Percentiles rank a stretch among this genome's conserved stretches.
Conservation (phyloP, 2,329 filamentous ascomycete species). For the Trematosphaeria pertusa region DNA sequence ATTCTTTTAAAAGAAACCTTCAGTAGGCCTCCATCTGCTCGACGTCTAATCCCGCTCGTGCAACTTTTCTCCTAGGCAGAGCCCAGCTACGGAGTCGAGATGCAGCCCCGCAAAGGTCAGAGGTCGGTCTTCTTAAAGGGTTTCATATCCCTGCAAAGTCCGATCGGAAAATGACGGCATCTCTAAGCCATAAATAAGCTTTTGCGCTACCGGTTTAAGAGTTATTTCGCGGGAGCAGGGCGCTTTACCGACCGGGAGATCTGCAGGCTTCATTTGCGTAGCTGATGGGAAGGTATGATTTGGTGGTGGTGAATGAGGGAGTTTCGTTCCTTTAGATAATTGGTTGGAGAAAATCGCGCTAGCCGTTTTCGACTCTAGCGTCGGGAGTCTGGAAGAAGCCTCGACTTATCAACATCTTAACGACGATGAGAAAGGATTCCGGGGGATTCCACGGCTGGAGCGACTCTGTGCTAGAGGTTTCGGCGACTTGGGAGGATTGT, state of each 20-base stretch:
- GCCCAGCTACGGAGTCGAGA: background rate
- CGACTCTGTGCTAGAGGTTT: too few species aligned
- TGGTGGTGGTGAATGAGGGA: too few species aligned
- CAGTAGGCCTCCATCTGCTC: background rate
- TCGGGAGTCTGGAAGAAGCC: too few species aligned
- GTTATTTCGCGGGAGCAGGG: background rate
- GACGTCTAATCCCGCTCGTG: too few species aligned
- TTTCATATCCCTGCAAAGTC: background rate
- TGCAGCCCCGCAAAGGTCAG: background rate
- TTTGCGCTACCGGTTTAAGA: background rate
- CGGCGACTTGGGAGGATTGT: too few species aligned
- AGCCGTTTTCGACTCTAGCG: too few species aligned
- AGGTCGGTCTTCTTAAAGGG: background rate
- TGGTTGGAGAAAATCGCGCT: too few species aligned
- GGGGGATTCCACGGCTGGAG: too few species aligned
- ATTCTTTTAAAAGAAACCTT: background rate
- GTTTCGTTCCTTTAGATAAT: too few species aligned
- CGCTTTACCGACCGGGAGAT: background rate
- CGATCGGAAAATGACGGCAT: background rate
- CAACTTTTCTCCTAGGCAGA: background rate
- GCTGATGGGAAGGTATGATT: too few species aligned
- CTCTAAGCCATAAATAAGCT: background rate
- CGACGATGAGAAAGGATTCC: too few species aligned
- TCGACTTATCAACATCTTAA: too few species aligned
- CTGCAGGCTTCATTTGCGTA: background rate